A percentile compares a stretch with the other conserved stretches of the same genome.
Evolutionary conservation across 768 basidiomycete genomes (phyloP).

Genomic region (Baorangia bicolor): DNA sequence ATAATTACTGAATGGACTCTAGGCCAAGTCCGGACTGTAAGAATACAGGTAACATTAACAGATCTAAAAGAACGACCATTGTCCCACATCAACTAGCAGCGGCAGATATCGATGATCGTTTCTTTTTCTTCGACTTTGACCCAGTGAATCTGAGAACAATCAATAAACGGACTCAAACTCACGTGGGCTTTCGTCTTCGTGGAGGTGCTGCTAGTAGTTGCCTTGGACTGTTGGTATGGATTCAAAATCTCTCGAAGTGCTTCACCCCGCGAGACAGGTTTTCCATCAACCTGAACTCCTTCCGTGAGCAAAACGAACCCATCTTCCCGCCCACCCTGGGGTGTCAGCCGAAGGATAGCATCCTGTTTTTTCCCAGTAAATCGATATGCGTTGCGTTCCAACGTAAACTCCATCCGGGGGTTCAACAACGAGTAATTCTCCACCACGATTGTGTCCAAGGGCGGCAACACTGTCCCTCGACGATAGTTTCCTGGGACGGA

Average conservation of each 20-base stretch:
- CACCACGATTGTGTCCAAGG: conserved; percentile 28
- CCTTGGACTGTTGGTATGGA: conserved; percentile 10
- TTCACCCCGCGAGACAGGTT: conserved; percentile 15
- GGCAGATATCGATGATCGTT: background rate
- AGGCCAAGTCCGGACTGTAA: background rate
- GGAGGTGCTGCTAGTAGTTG: background rate
- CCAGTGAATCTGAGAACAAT: conserved; percentile 5
- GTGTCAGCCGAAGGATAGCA: conserved; percentile 19
- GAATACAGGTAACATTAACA: background rate
- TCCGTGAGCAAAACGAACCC: conserved; percentile 22
- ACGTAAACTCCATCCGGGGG: conserved; percentile 21
- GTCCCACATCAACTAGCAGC: conserved; percentile 5
- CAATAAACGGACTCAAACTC: conserved; percentile 1
- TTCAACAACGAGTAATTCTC: conserved; percentile 23
- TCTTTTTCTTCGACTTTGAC: conserved; percentile 19
- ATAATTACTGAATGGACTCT: background rate
- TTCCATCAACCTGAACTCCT: conserved; percentile 28
- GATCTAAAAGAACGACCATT: background rate
- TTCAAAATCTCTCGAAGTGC: conserved; percentile 25
- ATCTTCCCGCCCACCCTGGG: conserved; percentile 14
- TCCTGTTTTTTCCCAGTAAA: conserved; percentile 21
- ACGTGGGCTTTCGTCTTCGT: conserved; percentile 18
- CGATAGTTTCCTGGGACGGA: conserved; percentile 26
- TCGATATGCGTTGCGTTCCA: conserved; percentile 25
- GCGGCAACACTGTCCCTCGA: conserved; percentile 12